Evolutionary conservation across 805 yeast genomes (phyloP), one percentile per base, ranked within the genome.

Genomic region (Wickerhamiella azyma): DNA sequence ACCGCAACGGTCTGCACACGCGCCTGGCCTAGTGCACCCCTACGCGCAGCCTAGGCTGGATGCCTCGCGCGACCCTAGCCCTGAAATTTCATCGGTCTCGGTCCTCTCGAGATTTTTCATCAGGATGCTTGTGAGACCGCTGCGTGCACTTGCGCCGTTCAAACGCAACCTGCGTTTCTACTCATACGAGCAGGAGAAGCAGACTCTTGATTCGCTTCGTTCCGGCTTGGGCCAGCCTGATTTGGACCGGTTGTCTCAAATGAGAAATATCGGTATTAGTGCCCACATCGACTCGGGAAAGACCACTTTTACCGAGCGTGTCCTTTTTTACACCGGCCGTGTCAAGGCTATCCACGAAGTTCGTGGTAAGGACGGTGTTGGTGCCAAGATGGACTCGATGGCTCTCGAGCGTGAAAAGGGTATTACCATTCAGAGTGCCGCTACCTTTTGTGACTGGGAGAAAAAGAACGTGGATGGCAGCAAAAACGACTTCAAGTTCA

Each of bases 331-430:
- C 63, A 92, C 98, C 2, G 98, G 98, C 50, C 76, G 98, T 61
- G 92, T 92, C 64, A 85, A 88, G 61, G 94, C 94, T 26, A 89
- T 88, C 58, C 97, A 88, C 60, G 97, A 88, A 66, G 96, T 66
- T 9, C 75, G 98, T 63, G 98, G 98, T 41, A 77, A 92, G 59
- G 98, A 92, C 63, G 80, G 86, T 54, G 97, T 92, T 48, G 99
- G 99, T 50, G 99, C 99, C 47, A 92, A 88, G 68, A 92, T 92
- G 99, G 98, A 92, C 66, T 89, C 88, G 50, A 92, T 92, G 98
- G 98, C 92, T 57, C 72, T 92, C 55, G 98, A 92, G 67, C 79
- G 98, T 63, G 98, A 92, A 66, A 92, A 92, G 63, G 98, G 98
- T 66, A 92, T 92, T 60, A 92, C 98, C 43, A 92, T 92, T 62